phyloP scores from a whole-genome alignment of 768 basidiomycete genomes.

The Suillus bovinus region DNA sequence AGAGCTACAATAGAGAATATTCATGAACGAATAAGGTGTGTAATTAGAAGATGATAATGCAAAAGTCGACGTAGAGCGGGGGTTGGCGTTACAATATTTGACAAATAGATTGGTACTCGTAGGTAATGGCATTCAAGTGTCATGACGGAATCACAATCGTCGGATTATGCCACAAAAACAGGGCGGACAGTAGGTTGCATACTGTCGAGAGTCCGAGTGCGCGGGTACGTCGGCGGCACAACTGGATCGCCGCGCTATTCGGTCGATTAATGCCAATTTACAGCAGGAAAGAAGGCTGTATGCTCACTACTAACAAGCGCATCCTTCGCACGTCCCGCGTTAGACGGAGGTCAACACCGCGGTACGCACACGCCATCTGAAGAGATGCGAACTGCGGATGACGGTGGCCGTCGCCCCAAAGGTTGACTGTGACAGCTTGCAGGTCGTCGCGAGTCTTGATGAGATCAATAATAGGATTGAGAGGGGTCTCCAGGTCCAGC shows the following conservation, averaged over 20 bases:
- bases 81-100: not conserved
- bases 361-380: constrained; percentile 63
- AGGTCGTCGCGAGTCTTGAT: constrained; percentile 49
- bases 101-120: not conserved
- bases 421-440: constrained; percentile 50
- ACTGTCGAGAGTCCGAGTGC: constrained; percentile 18
- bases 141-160: not conserved
- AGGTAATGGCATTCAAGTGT: not conserved
- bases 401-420: constrained; percentile 51
- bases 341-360: constrained; percentile 55
- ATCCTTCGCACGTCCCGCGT: constrained; percentile 53
- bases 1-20: not conserved
- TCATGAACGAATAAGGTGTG: not conserved
- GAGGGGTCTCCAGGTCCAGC: constrained; percentile 52
- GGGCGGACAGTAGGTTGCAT: constrained; percentile 6
- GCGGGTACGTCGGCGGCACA: constrained; percentile 18
- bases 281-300: not conserved
- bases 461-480: constrained; percentile 55
- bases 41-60: constrained; percentile 5
- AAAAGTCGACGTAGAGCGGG: not conserved
- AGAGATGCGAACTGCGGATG: constrained; percentile 55
- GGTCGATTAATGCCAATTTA: not conserved
- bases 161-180: constrained; percentile 3
- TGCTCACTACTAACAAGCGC: constrained; percentile 51
- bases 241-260: constrained; percentile 21